Base-by-base conservation (phyloP, 148 eudicot genomes). In the Heliamphora exappendiculata region DNA sequence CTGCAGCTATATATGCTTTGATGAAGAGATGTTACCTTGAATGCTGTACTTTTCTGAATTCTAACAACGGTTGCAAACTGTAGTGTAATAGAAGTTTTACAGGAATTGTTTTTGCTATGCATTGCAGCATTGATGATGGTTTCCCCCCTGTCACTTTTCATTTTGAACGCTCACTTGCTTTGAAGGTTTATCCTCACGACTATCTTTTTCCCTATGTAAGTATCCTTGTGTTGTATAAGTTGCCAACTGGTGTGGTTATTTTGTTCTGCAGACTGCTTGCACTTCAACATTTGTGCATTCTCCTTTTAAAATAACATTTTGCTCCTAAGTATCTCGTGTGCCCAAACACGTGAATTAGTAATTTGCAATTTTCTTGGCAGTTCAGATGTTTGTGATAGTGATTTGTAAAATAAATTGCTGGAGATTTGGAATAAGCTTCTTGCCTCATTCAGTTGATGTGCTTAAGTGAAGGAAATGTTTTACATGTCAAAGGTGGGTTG, bases 121-220 rank as follows among this genome's bases (percentile, higher is more conserved):
- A 70, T 68, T 86, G 78, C 89, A 93, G 98, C 80, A 85, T 93
- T 84, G 98, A 93, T 81, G 97, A 93, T 75, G 97, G 86, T 82
- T 93, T 93, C 79, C 98, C 98, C 10, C 74, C 84, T 4, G 92
- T 93, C 58, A 88, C 88, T 36, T 84, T 93, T 67, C 85, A 87
- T 77, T 93, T 93, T 82, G 82, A 81, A 75, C 83, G 85, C 71
- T 83, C 88, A 37, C 94, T 93, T 70, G 78, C 84, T 50, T 78
- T 93, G 88, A 85, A 71, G 75, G 97, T 93, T 78, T 83, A 88
- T 83, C 94, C 98, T 26, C 87, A 77, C 55, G 94, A 93, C 65
- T 93, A 93, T 78, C 88, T 93, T 31, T 93, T 93, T 74, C 90
- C 91, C 45, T 84, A 89, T 74, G 98, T 93, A 87, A 93, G 98